A percentile compares a stretch with the other conserved stretches of the same genome.
Conservation (phyloP, 2,329 filamentous ascomycete genomes). For the Scleromitrula shiraiana region DNA sequence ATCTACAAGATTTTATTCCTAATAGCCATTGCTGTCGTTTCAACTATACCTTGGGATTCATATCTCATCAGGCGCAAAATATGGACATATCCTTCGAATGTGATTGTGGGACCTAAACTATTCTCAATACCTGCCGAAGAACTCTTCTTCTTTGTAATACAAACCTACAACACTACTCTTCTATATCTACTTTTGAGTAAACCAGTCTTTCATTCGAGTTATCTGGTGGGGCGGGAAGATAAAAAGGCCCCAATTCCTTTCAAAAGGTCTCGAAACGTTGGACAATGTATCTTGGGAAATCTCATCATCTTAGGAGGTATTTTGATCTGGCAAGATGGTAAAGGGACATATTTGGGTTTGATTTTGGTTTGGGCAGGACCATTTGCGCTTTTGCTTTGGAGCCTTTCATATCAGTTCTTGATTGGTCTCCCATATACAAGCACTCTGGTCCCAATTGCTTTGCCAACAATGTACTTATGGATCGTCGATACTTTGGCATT, state of each 20-base stretch:
- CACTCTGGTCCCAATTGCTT: constrained; percentile 49
- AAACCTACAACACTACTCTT: constrained; percentile 65
- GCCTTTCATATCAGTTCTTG: constrained; percentile 55
- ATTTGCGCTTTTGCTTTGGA: constrained; percentile 57
- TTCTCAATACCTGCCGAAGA: constrained; percentile 63
- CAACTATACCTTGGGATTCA: constrained; percentile 70
- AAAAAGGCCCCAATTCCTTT: constrained; percentile 1
- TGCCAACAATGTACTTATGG: constrained; percentile 66
- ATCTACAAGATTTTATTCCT: constrained; percentile 54
- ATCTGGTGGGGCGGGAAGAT: constrained; percentile 32
- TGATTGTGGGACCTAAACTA: constrained; percentile 53
- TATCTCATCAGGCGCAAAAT: constrained; percentile 60
- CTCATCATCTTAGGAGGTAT: constrained; percentile 38
- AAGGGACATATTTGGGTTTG: constrained; percentile 59
- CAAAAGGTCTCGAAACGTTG: constrained; percentile 33
- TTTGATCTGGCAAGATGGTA: constrained; percentile 38
- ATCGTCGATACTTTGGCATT: constrained; percentile 62
- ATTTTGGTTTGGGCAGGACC: constrained; percentile 63
- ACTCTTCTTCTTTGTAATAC: constrained; percentile 69
- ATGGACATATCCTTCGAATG: constrained; percentile 63
- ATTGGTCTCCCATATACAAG: constrained; percentile 49
- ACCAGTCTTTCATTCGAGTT: constrained; percentile 47
- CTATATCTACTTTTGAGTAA: constrained; percentile 62
- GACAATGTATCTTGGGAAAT: constrained; percentile 41
- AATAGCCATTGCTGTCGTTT: constrained; percentile 53